Percentiles rank a stretch among this genome's conserved stretches.
phyloP scores from a whole-genome alignment of 768 basidiomycete genomes.

The Astraeus odoratus region DNA sequence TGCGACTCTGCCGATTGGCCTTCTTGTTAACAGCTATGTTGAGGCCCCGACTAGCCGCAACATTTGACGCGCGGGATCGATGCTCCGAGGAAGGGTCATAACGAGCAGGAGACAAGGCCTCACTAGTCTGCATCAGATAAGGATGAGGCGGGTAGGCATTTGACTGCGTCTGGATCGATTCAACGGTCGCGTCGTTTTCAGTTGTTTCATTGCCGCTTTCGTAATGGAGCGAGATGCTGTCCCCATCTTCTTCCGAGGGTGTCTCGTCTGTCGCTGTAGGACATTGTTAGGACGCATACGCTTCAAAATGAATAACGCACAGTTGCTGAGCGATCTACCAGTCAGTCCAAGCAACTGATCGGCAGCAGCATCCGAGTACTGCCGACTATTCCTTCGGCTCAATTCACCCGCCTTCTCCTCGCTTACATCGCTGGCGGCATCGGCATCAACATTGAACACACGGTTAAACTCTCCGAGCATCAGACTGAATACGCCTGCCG shows the following conservation, averaged over 20 bases:
- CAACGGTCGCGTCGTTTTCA: constrained; percentile 46
- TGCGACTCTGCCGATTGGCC: constrained; percentile 56
- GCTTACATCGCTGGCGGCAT: constrained; percentile 25
- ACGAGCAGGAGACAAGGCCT: constrained; percentile 13
- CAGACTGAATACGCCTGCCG: constrained; percentile 93
- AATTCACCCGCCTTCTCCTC: constrained; percentile 32
- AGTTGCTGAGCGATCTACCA: constrained; percentile 52
- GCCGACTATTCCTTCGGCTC: constrained; percentile 72
- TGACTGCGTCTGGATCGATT: constrained; percentile 36
- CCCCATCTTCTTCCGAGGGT: constrained; percentile 66
- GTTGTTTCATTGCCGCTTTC: constrained; percentile 72
- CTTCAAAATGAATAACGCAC: constrained; percentile 36
- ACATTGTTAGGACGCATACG: constrained; percentile 5
- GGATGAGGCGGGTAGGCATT: constrained; percentile 31
- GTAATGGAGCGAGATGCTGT: constrained; percentile 59
- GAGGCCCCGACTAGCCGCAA: constrained; percentile 65
- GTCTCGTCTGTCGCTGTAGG: constrained; percentile 45
- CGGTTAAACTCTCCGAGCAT: constrained; percentile 92
- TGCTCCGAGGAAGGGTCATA: constrained; percentile 28
- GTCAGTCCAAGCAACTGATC: constrained; percentile 75
- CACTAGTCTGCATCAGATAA: constrained; percentile 23
- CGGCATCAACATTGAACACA: constrained; percentile 77
- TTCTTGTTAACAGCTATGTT: constrained; percentile 55
- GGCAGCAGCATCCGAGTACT: constrained; percentile 77
- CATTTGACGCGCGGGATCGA: constrained; percentile 46